These are phyloP conservation scores for Ustilago hordei DNA, from an alignment of 1,284 basidiomycete genomes.

Conservation along the genomic window DNA sequence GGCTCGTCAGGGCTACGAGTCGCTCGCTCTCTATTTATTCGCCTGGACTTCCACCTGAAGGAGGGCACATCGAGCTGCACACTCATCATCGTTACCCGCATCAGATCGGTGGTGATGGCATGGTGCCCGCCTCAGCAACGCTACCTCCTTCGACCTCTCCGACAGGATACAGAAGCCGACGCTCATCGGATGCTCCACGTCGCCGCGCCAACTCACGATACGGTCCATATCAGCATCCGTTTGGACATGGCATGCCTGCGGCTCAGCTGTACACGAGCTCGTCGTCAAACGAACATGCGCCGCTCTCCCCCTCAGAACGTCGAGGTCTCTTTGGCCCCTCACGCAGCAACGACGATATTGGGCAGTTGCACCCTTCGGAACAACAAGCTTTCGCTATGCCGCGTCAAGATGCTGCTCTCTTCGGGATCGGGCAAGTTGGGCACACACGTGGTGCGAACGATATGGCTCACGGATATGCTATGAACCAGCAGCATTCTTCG, in stretches of 20 bases:
- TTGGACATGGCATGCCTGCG: constrained; percentile 22
- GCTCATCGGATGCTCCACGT: constrained; percentile 38
- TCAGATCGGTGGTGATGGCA: constrained; percentile 46
- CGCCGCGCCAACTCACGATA: constrained; percentile 39
- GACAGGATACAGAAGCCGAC: constrained; percentile 17
- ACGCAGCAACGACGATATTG: constrained; percentile 22
- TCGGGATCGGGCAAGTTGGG: constrained; percentile 15
- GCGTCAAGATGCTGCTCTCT: constrained; percentile 26
- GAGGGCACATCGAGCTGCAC: constrained; percentile 26
- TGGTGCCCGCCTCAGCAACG: constrained; percentile 27
- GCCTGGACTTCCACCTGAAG: constrained; percentile 18
- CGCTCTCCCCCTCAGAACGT: constrained; percentile 23
- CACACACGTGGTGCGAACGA: constrained; percentile 14
- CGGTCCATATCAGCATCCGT: constrained; percentile 30
- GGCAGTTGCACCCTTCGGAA: constrained; percentile 8
- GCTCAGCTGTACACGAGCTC: constrained; percentile 24
- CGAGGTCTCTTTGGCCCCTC: constrained; percentile 11
- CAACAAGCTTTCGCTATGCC: constrained; percentile 11
- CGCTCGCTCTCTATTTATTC: constrained; percentile 38
- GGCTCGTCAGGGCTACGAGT: constrained; percentile 15
- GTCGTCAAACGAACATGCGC: constrained; percentile 9
- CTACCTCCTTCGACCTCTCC: constrained; percentile 14
- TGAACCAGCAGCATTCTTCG: constrained; percentile 15
- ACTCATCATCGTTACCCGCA: constrained; percentile 30
- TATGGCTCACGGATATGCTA: constrained; percentile 5